Conservation (phyloP, 164 flowering plant genomes). For the Vitis amurensis region DNA sequence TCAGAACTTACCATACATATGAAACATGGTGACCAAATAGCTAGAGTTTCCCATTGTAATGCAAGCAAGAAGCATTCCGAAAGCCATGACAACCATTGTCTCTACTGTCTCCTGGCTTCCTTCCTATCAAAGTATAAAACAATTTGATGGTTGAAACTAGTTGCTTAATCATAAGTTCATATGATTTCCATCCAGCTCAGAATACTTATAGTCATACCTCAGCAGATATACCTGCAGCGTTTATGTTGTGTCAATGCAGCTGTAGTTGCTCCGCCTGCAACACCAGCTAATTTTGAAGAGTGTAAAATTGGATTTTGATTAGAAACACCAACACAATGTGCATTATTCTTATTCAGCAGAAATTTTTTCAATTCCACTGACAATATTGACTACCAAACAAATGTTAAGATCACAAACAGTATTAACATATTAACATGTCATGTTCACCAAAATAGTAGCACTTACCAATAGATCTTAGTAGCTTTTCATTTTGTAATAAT, state of each 20-base stretch:
- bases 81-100: conserved; percentile 93
- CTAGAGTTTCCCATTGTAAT: conserved; percentile 70
- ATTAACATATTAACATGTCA: too few relatives aligned
- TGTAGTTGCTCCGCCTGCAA: conserved; percentile 99
- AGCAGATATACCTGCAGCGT: conserved; percentile 98
- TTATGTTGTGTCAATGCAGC: conserved; percentile 99
- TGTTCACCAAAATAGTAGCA: too few relatives aligned
- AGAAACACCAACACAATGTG: too few relatives aligned
- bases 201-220: conserved; percentile 54
- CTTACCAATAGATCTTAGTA: too few relatives aligned
- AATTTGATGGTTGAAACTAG: not conserved
- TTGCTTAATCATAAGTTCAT: not conserved
- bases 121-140: conserved; percentile 49
- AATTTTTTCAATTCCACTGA: too few relatives aligned
- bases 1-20: conserved; percentile 89
- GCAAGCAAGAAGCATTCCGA: conserved; percentile 95
- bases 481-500: too few relatives aligned
- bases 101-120: conserved; percentile 99
- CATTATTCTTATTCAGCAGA: too few relatives aligned
- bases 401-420: too few relatives aligned
- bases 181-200: not conserved
- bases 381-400: too few relatives aligned
- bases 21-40: conserved; percentile 88
- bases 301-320: not conserved
- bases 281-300: conserved; percentile 71